Evolutionary conservation across 2,329 filamentous ascomycete genomes (phyloP).

Genomic region (Xenoacremonium recifei): DNA sequence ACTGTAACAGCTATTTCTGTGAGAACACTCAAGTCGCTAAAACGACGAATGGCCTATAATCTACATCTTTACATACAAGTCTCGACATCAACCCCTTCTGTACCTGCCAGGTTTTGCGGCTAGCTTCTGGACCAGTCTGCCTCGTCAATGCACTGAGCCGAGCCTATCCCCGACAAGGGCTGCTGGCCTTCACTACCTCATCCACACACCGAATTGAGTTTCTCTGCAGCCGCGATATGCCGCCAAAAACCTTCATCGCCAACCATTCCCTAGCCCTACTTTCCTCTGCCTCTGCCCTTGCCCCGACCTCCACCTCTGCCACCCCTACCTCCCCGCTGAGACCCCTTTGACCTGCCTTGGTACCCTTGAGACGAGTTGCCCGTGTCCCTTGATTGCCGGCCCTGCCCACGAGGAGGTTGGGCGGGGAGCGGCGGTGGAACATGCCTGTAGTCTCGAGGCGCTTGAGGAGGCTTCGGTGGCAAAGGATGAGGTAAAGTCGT

Average conservation of each 20-base stretch:
- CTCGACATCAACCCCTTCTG: too few relatives aligned
- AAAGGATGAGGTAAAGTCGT: conserved; percentile 21
- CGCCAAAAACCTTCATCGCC: conserved; percentile 2
- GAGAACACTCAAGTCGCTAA: too few relatives aligned
- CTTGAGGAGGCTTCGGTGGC: conserved; percentile 29
- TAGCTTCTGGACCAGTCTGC: not conserved
- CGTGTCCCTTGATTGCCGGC: conserved; percentile 4
- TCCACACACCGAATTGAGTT: conserved; percentile 2
- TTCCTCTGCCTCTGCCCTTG: conserved; percentile 28
- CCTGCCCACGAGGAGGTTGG: conserved; percentile 14
- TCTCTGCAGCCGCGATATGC: not conserved
- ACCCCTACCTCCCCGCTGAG: conserved; percentile 20
- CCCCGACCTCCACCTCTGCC: conserved; percentile 26
- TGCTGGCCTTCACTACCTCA: too few relatives aligned
- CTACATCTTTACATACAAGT: too few relatives aligned
- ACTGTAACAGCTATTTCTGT: too few relatives aligned
- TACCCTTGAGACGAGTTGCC: conserved; percentile 18
- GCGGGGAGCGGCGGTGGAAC: conserved; percentile 27
- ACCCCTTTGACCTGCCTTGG: conserved; percentile 17
- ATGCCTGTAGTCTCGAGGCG: conserved; percentile 24
- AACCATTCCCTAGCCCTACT: conserved; percentile 15
- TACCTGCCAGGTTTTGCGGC: too few relatives aligned
- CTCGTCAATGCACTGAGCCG: not conserved
- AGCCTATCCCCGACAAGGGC: conserved; percentile 2
- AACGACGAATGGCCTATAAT: too few relatives aligned